Evolutionary conservation across 306 rosid species (phyloP).

Genomic region (Quercus gilva): DNA sequence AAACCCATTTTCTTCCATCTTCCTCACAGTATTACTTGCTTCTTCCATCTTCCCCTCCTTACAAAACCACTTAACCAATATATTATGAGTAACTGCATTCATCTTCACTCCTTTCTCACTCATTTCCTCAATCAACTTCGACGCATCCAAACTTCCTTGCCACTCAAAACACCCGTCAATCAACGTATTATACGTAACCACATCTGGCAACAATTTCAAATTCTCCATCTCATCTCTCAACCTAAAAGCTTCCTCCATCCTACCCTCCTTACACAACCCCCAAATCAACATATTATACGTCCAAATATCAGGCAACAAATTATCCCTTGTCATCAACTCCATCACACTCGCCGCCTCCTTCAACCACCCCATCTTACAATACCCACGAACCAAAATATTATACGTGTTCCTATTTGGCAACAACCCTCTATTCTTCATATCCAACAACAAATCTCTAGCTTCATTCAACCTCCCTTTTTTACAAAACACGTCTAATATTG

Average conservation of each 20-base stretch:
- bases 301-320: constrained; percentile 66
- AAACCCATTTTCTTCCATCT: constrained; percentile 70
- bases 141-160: constrained; percentile 40
- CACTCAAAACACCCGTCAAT: constrained; percentile 60
- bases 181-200: constrained; percentile 84
- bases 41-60: constrained; percentile 73
- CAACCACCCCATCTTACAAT: constrained; percentile 70
- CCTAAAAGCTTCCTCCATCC: constrained; percentile 64
- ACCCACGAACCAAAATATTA: constrained; percentile 78
- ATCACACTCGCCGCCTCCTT: constrained; percentile 69
- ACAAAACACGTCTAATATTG: constrained; percentile 59
- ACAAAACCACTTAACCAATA: constrained; percentile 77
- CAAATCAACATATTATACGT: constrained; percentile 71
- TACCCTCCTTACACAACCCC: constrained; percentile 71
- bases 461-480: constrained; percentile 51
- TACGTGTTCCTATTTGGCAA: constrained; percentile 55
- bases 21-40: constrained; percentile 36
- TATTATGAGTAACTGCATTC: constrained; percentile 67
- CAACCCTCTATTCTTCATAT: constrained; percentile 60
- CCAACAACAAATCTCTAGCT: constrained; percentile 57
- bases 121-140: constrained; percentile 63
- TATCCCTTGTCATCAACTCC: constrained; percentile 55
- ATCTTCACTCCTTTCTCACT: constrained; percentile 47
- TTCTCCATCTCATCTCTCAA: constrained; percentile 68
- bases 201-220: constrained; percentile 59